Evolutionary conservation across 495 filamentous ascomycete species (phyloP).

Genomic region (Staphylotrichum longicolle): DNA sequence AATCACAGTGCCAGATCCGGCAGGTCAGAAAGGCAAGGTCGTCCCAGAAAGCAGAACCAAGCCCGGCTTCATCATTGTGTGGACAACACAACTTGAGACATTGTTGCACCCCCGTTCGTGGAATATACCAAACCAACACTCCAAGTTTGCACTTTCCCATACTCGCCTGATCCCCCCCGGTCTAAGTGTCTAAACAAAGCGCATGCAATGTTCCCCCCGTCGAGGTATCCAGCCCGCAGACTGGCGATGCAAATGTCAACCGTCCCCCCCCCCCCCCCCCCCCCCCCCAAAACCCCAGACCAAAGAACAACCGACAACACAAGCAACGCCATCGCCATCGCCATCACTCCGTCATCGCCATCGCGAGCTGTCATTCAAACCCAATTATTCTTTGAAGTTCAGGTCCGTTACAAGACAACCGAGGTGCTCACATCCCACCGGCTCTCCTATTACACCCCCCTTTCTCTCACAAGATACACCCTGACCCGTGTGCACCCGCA

Average conservation of each 20-base stretch:
- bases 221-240: no score
- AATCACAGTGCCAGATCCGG: not conserved
- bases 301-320: not conserved
- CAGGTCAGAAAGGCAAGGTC: not conserved
- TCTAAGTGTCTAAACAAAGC: no score
- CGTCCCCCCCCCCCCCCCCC: not conserved
- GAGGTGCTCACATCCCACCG: no score
- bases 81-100: not conserved
- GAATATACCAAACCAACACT: no score
- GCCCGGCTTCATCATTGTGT: no score
- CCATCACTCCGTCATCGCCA: not conserved
- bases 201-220: no score
- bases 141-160: no score
- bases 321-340: constrained; percentile 1
- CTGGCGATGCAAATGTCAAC: not conserved
- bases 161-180: no score
- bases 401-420: not conserved
- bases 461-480: no score
- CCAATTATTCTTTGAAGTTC: not conserved
- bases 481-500: no score
- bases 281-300: not conserved
- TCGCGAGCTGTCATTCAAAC: not conserved
- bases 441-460: no score
- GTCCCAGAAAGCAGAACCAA: not conserved
- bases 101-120: no score